Conservation (phyloP, 176 grass and related monocot genomes). For the Carex kokanica region DNA sequence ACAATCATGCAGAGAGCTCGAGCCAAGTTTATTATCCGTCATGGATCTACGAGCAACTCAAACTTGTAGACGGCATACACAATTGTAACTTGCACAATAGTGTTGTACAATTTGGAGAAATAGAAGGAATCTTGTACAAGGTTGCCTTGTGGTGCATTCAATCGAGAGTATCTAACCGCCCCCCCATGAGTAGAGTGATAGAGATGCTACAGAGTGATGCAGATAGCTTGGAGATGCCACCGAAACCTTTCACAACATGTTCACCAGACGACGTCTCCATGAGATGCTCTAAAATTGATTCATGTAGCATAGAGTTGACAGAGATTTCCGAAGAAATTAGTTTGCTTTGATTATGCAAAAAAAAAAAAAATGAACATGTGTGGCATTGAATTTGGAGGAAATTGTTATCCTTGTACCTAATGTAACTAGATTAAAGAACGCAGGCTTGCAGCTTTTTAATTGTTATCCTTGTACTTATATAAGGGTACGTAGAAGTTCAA, state of each 20-base stretch:
- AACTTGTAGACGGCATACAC: neutral
- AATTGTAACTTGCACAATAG: neutral
- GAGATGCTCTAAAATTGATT: neutral
- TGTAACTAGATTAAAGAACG: too few relatives aligned
- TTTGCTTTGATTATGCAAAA: neutral
- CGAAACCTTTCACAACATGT: conserved; percentile 35
- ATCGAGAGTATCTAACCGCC: conserved; percentile 35
- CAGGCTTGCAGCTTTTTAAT: too few relatives aligned
- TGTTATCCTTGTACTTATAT: too few relatives aligned
- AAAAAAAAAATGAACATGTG: neutral
- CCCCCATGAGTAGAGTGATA: conserved; percentile 56
- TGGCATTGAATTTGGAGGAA: too few relatives aligned
- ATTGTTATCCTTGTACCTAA: too few relatives aligned
- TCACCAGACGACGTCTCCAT: neutral
- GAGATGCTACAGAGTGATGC: conserved; percentile 60
- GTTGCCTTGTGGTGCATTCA: conserved; percentile 73
- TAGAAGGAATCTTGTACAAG: conserved; percentile 53
- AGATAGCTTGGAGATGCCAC: conserved; percentile 41
- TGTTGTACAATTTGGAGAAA: neutral
- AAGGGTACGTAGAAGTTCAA: too few relatives aligned
- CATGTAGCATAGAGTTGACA: neutral
- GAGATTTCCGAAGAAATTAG: neutral
- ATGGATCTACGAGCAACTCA: conserved; percentile 44
- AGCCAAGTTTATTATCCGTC: neutral
- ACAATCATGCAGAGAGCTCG: neutral